Evolutionary conservation across 2,329 filamentous ascomycete genomes (phyloP).

Genomic region (Aspergillus brasiliensis): DNA sequence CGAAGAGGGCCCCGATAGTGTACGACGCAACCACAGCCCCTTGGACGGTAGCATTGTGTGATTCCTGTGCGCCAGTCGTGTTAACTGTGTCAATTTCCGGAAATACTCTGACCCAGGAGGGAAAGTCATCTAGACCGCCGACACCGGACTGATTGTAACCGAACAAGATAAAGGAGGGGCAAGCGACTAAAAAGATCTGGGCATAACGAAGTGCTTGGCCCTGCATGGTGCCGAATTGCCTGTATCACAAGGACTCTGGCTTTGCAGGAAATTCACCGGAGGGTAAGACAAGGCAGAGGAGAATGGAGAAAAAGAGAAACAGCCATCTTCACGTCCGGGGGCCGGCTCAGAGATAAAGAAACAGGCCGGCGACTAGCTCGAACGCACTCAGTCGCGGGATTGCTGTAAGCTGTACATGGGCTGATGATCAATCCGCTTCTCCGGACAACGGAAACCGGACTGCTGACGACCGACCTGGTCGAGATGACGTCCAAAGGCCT

Average conservation of each 20-base stretch:
- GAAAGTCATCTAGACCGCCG: constrained; percentile 48
- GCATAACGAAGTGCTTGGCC: constrained; percentile 13
- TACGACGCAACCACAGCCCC: constrained; percentile 31
- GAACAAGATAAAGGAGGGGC: constrained; percentile 49
- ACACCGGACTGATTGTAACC: constrained; percentile 57
- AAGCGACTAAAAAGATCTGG: constrained; percentile 24
- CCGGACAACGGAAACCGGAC: not conserved
- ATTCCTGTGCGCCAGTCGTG: constrained; percentile 45
- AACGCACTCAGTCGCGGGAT: not conserved
- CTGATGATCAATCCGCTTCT: not conserved
- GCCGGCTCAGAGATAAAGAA: not conserved
- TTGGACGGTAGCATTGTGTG: constrained; percentile 49
- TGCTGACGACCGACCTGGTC: not conserved
- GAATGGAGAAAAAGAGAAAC: not conserved
- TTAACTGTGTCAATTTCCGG: constrained; percentile 53
- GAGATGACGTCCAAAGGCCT: not conserved
- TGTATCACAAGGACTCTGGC: not conserved
- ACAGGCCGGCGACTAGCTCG: not conserved
- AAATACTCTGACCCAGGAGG: constrained; percentile 39
- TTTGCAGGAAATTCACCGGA: not conserved
- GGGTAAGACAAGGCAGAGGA: not conserved
- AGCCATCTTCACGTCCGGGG: not conserved
- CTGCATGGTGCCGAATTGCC: not conserved
- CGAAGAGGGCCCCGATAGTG: constrained; percentile 51
- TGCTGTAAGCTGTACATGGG: not conserved